A percentile compares a stretch with the other conserved stretches of the same genome.
These are phyloP conservation scores for Globisporangium emineosum DNA, from an alignment of 352 stramenopile species.

Conservation along the genomic window DNA sequence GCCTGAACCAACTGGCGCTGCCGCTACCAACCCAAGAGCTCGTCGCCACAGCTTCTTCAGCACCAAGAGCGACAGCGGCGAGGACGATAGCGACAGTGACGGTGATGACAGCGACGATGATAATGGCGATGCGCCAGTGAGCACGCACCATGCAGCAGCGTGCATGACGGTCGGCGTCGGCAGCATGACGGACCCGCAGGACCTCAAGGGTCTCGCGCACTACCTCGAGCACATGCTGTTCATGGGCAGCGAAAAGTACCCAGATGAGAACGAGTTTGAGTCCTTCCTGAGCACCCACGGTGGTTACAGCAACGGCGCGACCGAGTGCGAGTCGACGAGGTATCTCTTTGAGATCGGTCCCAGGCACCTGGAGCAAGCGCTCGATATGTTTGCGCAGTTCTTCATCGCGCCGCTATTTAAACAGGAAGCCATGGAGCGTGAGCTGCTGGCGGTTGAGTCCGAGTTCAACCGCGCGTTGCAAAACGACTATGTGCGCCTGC, in stretches of 20 bases:
- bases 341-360: conserved; percentile 89
- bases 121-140: conserved; percentile 12
- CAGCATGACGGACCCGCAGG: conserved; percentile 53
- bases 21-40: background rate
- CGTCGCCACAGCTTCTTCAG: conserved; percentile 20
- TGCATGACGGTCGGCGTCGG: conserved; percentile 59
- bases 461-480: conserved; percentile 76
- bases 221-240: conserved; percentile 94
- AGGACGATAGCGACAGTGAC: conserved; percentile 13
- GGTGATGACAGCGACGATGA: conserved; percentile 17
- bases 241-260: conserved; percentile 90
- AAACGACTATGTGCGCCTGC: conserved; percentile 54
- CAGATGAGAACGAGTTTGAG: conserved; percentile 91
- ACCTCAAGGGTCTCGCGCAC: conserved; percentile 66
- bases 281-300: conserved; percentile 82
- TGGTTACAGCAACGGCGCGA: conserved; percentile 89
- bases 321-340: conserved; percentile 87
- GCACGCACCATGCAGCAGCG: conserved; percentile 35
- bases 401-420: conserved; percentile 87
- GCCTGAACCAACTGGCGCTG: background rate
- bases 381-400: conserved; percentile 92
- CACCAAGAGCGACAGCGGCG: conserved; percentile 16
- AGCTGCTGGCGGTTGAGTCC: conserved; percentile 80
- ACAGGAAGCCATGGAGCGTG: conserved; percentile 67
- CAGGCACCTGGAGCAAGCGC: conserved; percentile 39